Evolutionary conservation across 257 asterid species (phyloP).

Genomic region (Nicotiana noctiflora): DNA sequence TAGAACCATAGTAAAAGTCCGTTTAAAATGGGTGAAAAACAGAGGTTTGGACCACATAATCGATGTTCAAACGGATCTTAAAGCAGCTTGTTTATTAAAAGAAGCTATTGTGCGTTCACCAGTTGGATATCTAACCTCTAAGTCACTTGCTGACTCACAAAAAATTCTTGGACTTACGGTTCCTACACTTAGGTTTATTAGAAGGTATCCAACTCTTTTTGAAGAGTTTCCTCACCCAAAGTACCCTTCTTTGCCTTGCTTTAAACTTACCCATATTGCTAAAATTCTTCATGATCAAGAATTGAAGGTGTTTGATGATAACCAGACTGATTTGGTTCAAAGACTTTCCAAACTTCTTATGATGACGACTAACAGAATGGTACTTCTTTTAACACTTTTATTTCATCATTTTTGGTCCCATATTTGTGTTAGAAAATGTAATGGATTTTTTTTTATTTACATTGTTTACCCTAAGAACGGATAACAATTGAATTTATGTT

Average conservation of each 20-base stretch:
- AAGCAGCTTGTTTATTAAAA: slow-evolving; percentile 76
- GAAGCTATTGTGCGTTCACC: slow-evolving; percentile 69
- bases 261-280: slow-evolving; percentile 56
- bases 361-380: slow-evolving; percentile 69
- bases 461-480: too few species aligned
- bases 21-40: slow-evolving; percentile 91
- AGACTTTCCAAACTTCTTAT: slow-evolving; percentile 67
- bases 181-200: slow-evolving; percentile 71
- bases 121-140: slow-evolving; percentile 55
- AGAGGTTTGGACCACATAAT: slow-evolving; percentile 76
- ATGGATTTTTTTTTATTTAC: too few species aligned
- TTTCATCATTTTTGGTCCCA: neutral
- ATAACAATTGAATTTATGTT: too few species aligned
- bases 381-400: too few species aligned
- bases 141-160: slow-evolving; percentile 57
- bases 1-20: slow-evolving; percentile 58
- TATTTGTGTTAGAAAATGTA: neutral
- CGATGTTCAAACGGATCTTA: slow-evolving; percentile 69
- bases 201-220: slow-evolving; percentile 82
- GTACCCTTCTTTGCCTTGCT: slow-evolving; percentile 72
- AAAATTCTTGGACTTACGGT: slow-evolving; percentile 73
- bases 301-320: slow-evolving; percentile 34
- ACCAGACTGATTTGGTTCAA: slow-evolving; percentile 48
- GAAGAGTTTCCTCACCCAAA: slow-evolving; percentile 89
- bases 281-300: slow-evolving; percentile 57